Evolutionary conservation across 2,329 filamentous ascomycete genomes (phyloP).

Genomic region (Chlorencoelia australis): DNA sequence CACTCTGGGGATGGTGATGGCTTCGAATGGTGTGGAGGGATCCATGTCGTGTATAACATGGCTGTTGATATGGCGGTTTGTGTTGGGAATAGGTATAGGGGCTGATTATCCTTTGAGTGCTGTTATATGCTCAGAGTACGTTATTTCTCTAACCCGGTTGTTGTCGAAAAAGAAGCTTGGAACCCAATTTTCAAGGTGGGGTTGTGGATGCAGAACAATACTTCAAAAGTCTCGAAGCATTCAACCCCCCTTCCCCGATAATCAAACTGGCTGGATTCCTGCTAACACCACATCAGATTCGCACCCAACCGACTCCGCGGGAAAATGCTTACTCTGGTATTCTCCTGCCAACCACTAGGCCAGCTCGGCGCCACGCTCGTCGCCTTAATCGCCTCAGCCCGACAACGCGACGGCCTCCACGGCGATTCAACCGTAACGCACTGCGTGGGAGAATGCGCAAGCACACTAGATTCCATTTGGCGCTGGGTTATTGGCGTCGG

Average conservation of each 20-base stretch:
- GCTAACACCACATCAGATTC: slow-evolving; percentile 39
- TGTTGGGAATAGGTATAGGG: slow-evolving; percentile 69
- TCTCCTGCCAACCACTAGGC: slow-evolving; percentile 74
- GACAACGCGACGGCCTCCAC: not conserved
- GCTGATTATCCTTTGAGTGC: slow-evolving; percentile 70
- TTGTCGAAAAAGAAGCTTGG: too few relatives aligned
- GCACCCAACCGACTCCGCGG: slow-evolving; percentile 71
- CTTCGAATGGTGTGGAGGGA: slow-evolving; percentile 47
- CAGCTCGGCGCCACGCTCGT: slow-evolving; percentile 62
- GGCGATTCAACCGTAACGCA: not conserved
- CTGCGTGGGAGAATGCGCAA: not conserved
- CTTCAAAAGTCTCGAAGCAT: too few relatives aligned
- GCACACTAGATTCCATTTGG: slow-evolving; percentile 44
- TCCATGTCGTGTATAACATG: slow-evolving; percentile 48
- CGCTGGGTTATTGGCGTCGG: slow-evolving; percentile 57
- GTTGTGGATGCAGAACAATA: too few relatives aligned
- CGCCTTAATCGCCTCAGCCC: slow-evolving; percentile 27
- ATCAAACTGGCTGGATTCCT: too few relatives aligned
- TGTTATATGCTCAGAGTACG: slow-evolving; percentile 57
- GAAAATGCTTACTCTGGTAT: slow-evolving; percentile 73
- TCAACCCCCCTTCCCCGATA: too few relatives aligned
- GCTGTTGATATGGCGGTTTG: slow-evolving; percentile 63
- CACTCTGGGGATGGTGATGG: slow-evolving; percentile 35
- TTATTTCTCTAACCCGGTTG: too few relatives aligned
- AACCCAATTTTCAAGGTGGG: slow-evolving; percentile 3